These are phyloP conservation scores for Alternaria ventricosa DNA, from an alignment of 2,329 filamentous ascomycete genomes.

Conservation along the genomic window DNA sequence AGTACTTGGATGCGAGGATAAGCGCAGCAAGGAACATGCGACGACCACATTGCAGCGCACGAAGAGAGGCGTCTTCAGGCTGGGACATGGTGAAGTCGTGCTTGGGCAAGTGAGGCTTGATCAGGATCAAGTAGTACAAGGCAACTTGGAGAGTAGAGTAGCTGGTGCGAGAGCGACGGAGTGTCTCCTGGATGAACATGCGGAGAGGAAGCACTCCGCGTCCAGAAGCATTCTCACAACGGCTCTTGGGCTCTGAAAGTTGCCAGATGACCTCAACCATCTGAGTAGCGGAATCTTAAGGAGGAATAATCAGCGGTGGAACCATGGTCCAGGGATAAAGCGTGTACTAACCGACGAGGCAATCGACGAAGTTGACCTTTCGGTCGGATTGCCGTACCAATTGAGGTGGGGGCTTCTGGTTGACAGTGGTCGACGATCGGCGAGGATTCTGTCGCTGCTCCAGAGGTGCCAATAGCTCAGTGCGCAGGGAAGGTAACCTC, in stretches of 20 bases:
- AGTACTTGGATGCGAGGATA: constrained; percentile 95
- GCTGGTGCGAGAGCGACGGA: constrained; percentile 92
- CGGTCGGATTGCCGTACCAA: constrained; percentile 88
- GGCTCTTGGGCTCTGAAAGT: constrained; percentile 79
- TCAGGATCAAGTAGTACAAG: constrained; percentile 92
- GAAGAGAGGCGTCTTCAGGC: constrained; percentile 72
- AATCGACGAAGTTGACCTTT: constrained; percentile 95
- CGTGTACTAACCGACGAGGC: constrained; percentile 85
- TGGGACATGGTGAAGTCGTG: constrained; percentile 89
- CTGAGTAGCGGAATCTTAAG: constrained; percentile 90
- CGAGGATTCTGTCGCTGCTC: constrained; percentile 70
- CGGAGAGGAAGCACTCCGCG: constrained; percentile 86
- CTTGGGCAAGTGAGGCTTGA: constrained; percentile 86
- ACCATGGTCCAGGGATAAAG: constrained; percentile 43
- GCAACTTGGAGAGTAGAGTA: constrained; percentile 98
- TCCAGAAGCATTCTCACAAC: constrained; percentile 68
- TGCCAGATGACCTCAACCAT: constrained; percentile 99
- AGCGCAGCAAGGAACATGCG: constrained; percentile 96
- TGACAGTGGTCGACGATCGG: constrained; percentile 62
- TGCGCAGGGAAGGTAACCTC: constrained; percentile 42
- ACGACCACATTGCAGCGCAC: constrained; percentile 90
- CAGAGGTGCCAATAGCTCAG: constrained; percentile 59
- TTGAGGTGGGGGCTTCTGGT: constrained; percentile 71
- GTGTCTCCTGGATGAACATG: constrained; percentile 96
- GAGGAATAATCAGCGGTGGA: constrained; percentile 34